Evolutionary conservation across 2,329 filamentous ascomycete species (phyloP), one percentile per base, ranked within the genome.

Genomic region (Pestalotiopsis sp.): DNA sequence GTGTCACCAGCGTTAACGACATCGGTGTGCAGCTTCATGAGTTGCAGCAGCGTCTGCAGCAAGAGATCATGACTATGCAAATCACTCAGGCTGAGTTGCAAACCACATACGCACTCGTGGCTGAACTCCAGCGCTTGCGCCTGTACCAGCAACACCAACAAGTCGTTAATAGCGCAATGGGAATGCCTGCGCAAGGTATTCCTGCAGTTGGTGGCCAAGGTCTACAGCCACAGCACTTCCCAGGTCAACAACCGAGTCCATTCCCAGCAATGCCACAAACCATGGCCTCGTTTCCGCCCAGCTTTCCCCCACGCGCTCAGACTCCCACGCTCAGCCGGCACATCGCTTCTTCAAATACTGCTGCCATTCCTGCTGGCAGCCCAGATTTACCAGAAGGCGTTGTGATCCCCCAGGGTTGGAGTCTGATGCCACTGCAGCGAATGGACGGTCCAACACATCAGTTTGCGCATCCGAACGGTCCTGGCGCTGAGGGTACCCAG

Each of bases 11-110:
- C 68, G 70, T 75, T 22, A 66, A 67, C 57, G 81, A 83, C 1
- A 84, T 92, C 30, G 84, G 88, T 63, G 79, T 81, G 14, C 88
- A 93, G 66, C 80, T 96, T 40, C 82, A 86, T 40, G 86, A 90
- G 55, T 84, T 93, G 14, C 91, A 94, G 71, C 86, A 90, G 66
- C 87, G 92, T 66, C 84, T 96, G 26, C 84, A 90, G 71, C 86
- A 89, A 66, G 91, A 94, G 74, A 84, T 93, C 40, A 84, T 87
- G 60, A 81, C 81, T 56, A 81, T 95, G 20, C 87, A 90, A 59
- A 75, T 86, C 40, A 88, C 89, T 17, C 87, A 92, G 64, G 86
- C 90, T 40, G 92, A 96, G 75, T 76, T 94, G 4, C 85, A 89
- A 61, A 81, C 88, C n/a, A 81, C 94, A n/a, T 86, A 90, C 65